phyloP scores from a whole-genome alignment of 1,284 basidiomycete genomes.

The Apiotrichum porosum region DNA sequence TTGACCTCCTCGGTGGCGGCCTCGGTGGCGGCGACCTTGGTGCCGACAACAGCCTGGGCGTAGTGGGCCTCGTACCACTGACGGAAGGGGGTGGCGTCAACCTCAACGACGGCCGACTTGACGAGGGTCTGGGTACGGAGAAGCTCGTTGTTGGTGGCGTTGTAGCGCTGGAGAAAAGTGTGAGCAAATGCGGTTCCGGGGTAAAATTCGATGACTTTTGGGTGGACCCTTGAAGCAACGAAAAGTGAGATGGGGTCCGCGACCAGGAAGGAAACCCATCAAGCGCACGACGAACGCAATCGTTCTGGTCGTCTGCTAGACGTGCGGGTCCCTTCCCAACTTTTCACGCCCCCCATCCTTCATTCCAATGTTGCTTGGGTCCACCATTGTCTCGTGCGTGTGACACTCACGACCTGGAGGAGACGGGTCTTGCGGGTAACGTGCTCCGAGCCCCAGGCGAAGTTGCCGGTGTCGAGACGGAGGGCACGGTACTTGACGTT shows the following conservation, averaged over 20 bases:
- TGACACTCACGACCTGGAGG: conserved; percentile 77
- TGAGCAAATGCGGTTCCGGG: background rate
- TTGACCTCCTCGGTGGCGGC: conserved; percentile 59
- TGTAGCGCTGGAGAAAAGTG: conserved; percentile 67
- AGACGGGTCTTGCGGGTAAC: conserved; percentile 88
- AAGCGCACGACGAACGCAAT: too few relatives aligned
- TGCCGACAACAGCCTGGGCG: conserved; percentile 80
- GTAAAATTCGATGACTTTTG: background rate
- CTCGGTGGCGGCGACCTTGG: conserved; percentile 57
- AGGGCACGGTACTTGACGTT: conserved; percentile 90
- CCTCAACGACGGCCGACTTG: conserved; percentile 87
- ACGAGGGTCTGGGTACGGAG: conserved; percentile 97
- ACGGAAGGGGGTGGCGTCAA: conserved; percentile 94
- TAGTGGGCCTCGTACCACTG: conserved; percentile 98
- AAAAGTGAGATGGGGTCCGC: too few relatives aligned
- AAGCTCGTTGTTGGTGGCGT: conserved; percentile 96
- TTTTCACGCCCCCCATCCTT: background rate
- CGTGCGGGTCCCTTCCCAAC: background rate
- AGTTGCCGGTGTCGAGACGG: conserved; percentile 90
- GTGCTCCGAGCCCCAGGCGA: conserved; percentile 92
- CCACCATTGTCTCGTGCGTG: background rate
- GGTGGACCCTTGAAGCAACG: too few relatives aligned
- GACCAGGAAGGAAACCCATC: too few relatives aligned
- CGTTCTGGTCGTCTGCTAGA: background rate
- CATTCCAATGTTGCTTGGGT: background rate